phyloP scores from a whole-genome alignment of 2,329 filamentous ascomycete genomes.

The Neoascochyta sp. region DNA sequence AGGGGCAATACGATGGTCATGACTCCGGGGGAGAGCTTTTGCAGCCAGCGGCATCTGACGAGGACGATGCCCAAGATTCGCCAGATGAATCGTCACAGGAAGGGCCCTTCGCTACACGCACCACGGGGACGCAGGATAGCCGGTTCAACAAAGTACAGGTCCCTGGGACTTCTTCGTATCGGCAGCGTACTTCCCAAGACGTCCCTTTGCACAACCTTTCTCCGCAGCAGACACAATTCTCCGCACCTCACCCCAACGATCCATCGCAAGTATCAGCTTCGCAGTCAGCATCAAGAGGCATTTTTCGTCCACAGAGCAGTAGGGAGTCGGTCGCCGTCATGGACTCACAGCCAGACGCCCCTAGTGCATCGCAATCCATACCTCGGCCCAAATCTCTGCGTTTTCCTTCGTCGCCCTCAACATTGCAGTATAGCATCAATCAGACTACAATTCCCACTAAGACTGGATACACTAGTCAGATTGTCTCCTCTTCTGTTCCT shows the following conservation, averaged over 20 bases:
- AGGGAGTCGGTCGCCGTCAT: conserved; percentile 43
- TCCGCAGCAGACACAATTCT: conserved; percentile 16
- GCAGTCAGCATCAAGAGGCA: no score
- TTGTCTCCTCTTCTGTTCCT: conserved; percentile 30
- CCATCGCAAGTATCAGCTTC: conserved; percentile 16
- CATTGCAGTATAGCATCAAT: conserved; percentile 35
- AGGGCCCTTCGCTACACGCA: conserved; percentile 12
- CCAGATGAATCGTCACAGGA: conserved; percentile 34
- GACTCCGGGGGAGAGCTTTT: no score
- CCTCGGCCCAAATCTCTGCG: conserved; percentile 25
- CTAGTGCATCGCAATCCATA: no score
- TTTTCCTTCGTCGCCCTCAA: conserved; percentile 38
- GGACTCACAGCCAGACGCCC: conserved; percentile 44
- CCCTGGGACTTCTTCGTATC: conserved; percentile 39
- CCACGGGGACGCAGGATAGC: conserved; percentile 12
- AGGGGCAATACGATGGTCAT: no score
- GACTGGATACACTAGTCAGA: conserved; percentile 30
- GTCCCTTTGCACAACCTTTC: conserved; percentile 15
- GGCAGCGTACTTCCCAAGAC: conserved; percentile 23
- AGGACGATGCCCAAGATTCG: conserved; percentile 18
- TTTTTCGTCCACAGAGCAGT: conserved; percentile 19
- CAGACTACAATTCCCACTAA: conserved; percentile 32
- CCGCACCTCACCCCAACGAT: conserved; percentile 18
- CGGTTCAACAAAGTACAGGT: conserved; percentile 29
- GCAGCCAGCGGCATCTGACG: conserved; percentile 10